Evolutionary conservation across 495 filamentous ascomycete genomes (phyloP).

Genomic region (Hypoxylon perforatum): DNA sequence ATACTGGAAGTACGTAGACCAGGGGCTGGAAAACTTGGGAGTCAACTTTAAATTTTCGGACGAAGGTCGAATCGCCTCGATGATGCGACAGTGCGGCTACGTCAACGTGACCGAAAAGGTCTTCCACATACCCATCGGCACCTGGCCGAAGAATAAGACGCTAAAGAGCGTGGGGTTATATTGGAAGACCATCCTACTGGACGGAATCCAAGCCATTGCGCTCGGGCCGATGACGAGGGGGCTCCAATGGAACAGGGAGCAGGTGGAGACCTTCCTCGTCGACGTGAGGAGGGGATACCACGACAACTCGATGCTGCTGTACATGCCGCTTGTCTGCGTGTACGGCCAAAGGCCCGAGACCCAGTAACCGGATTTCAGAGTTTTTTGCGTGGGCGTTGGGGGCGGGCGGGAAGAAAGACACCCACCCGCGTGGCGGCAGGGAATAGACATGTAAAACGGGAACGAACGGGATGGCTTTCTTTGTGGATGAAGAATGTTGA

Average conservation of each 20-base stretch:
- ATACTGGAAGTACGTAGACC: constrained; percentile 59
- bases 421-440: background rate
- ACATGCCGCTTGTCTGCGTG: constrained; percentile 64
- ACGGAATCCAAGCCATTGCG: constrained; percentile 72
- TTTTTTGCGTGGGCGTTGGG: constrained; percentile 11
- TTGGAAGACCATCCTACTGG: constrained; percentile 66
- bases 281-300: constrained; percentile 59
- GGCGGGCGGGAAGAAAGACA: too few species aligned
- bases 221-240: constrained; percentile 70
- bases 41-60: constrained; percentile 63
- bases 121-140: constrained; percentile 73
- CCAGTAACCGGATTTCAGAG: background rate
- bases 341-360: constrained; percentile 59
- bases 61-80: constrained; percentile 58
- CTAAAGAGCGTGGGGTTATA: constrained; percentile 72
- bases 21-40: constrained; percentile 57
- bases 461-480: constrained; percentile 2
- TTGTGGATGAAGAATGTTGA: background rate
- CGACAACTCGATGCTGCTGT: constrained; percentile 54
- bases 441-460: constrained; percentile 10
- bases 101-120: constrained; percentile 66
- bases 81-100: constrained; percentile 68
- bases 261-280: constrained; percentile 60
- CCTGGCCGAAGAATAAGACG: constrained; percentile 72
- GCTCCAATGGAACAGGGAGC: constrained; percentile 56